These are phyloP conservation scores for Pyricularia sp. DNA, from an alignment of 2,329 filamentous ascomycete species.

Conservation along the genomic window DNA sequence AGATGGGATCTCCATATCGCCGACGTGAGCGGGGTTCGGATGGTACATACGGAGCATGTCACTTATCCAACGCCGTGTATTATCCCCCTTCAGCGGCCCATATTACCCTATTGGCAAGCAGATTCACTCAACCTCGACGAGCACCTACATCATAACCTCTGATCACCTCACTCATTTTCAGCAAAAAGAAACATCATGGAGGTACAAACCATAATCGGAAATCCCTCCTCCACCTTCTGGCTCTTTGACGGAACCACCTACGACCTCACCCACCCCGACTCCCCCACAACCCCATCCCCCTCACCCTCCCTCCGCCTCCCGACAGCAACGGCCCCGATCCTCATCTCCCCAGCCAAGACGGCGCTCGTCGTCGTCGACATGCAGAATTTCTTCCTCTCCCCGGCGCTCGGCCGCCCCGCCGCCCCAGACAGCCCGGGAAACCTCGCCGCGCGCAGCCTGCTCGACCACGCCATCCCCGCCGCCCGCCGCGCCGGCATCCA, in stretches of 20 bases:
- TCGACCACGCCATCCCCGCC: constrained; percentile 6
- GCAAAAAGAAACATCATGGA: not conserved
- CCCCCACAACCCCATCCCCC: not conserved
- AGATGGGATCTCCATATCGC: not conserved
- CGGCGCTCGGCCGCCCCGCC: not conserved
- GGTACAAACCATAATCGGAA: not conserved
- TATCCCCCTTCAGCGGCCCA: not conserved
- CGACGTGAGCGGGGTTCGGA: not conserved
- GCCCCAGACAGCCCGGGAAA: constrained; percentile 25
- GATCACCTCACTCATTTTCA: not conserved
- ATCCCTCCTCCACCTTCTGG: not conserved
- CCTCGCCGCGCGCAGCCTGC: constrained; percentile 9
- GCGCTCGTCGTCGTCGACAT: constrained; percentile 30
- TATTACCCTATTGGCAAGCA: not conserved
- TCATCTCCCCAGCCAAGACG: constrained; percentile 12
- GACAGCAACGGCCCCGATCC: not conserved
- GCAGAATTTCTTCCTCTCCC: constrained; percentile 28
- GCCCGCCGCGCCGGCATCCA: constrained; percentile 9
- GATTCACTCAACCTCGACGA: not conserved
- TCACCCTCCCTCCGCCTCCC: not conserved
- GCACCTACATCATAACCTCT: not conserved
- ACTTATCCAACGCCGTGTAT: not conserved
- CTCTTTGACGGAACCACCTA: not conserved
- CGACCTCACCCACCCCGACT: not conserved
- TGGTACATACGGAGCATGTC: not conserved